Evolutionary conservation across 75 land plant species (phyloP).

Genomic region (Sequoiadendron giganteum): DNA sequence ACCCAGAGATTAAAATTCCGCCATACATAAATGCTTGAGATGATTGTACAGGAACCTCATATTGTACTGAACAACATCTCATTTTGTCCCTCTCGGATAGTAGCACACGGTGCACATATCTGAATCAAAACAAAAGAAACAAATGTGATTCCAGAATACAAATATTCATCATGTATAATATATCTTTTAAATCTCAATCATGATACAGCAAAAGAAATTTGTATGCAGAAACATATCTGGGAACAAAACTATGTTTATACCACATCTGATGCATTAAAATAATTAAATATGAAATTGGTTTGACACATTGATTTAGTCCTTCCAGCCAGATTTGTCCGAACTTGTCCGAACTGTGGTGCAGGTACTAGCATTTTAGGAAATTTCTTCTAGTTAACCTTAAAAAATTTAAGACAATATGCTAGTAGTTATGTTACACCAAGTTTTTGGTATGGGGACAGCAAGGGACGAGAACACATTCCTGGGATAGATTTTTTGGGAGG

Average conservation of each 20-base stretch:
- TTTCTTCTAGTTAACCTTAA: neutral
- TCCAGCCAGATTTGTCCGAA: neutral
- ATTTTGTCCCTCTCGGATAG: slow-evolving; percentile 72
- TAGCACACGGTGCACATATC: slow-evolving; percentile 83
- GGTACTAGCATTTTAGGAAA: neutral
- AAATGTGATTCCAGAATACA: slow-evolving; percentile 8
- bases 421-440: neutral
- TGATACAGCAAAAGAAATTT: neutral
- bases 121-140: slow-evolving; percentile 17
- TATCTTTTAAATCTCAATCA: neutral
- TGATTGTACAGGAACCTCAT: slow-evolving; percentile 63
- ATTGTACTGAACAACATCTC: slow-evolving; percentile 82
- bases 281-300: neutral
- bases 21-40: slow-evolving; percentile 91
- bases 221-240: neutral
- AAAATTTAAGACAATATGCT: too few relatives aligned
- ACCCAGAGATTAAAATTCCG: slow-evolving; percentile 88
- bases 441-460: too few relatives aligned
- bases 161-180: neutral
- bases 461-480: too few relatives aligned
- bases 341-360: neutral
- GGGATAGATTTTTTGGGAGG: too few relatives aligned
- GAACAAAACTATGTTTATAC: neutral
- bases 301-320: neutral
- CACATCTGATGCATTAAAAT: neutral